phyloP scores from a whole-genome alignment of 2,329 filamentous ascomycete genomes.

The Colletotrichum sp. region DNA sequence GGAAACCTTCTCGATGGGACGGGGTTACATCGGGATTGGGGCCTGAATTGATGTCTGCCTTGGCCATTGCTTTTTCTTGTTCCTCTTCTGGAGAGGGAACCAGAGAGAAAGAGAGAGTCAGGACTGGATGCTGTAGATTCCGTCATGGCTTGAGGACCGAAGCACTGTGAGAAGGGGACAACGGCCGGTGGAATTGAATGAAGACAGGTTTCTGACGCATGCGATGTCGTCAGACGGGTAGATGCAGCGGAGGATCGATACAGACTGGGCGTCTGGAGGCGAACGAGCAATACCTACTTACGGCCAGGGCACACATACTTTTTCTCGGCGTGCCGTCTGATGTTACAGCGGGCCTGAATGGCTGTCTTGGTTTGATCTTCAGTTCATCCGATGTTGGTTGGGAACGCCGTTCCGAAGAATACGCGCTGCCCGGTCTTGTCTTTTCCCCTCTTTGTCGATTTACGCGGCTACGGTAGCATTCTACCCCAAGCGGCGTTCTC shows the following conservation, averaged over 20 bases:
- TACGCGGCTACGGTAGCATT: neutral
- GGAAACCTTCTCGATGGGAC: conserved; percentile 2
- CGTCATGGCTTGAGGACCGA: neutral
- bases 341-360: neutral
- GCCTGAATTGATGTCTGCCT: neutral
- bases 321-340: neutral
- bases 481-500: neutral
- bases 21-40: neutral
- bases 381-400: neutral
- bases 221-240: neutral
- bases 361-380: neutral
- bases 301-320: too few relatives aligned
- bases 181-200: neutral
- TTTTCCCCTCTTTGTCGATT: neutral
- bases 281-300: neutral
- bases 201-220: neutral
- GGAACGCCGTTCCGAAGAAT: neutral
- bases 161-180: neutral
- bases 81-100: neutral
- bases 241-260: neutral
- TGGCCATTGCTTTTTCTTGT: neutral
- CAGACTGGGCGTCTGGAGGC: neutral
- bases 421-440: neutral
- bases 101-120: neutral
- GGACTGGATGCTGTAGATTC: neutral